Base-by-base conservation (phyloP, 768 basidiomycete species). In the Boletus pseudopeckii region DNA sequence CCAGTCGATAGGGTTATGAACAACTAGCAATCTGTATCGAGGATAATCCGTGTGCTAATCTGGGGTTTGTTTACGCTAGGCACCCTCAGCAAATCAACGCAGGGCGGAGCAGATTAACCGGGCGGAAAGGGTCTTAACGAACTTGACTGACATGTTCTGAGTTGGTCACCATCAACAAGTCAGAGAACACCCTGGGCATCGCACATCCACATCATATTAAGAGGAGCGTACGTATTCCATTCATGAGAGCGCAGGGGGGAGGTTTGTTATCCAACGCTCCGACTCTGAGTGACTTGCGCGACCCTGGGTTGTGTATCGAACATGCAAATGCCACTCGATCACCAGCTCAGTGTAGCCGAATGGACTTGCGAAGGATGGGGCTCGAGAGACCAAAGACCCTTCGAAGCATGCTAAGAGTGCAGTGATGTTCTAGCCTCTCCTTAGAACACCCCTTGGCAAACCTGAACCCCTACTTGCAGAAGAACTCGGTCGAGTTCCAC, bases 391-490 rank as follows among this genome's bases (percentile, higher is more conserved):
- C 46, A 2, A 17, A 26, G 37, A 11, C 36, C 7, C 32, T 34
- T 18, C 36, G 8, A 37, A 37, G 45, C 28, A 43, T 28, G 24
- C n/a, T 7, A 15, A 45, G 37, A 13, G 20, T 37, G 49, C 44
- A 17, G 36, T 15, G 41, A 26, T 18, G 28, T 41, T 34, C 53
- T 60, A 71, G 43, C 58, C 58, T 55, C 61, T 71, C 58, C 49
- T 69, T 32, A 65, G 40, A 33, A 50, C 38, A 47, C 68, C 67
- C 44, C 63, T 61, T 9, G 61, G 47, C 15, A 71, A 50, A 26
- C 64, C 60, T 24, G 69, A 63, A 36, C 56, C 60, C 43, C 67
- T 69, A 41, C 61, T 48, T 28, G 60, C 56, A 30, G 62, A 59
- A 43, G 68, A 66, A 53, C 57, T 40, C 13, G 68, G 56, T 15